These are phyloP conservation scores for Candida sp. DNA, from an alignment of 1,139 yeast genomes.

Conservation along the genomic window DNA sequence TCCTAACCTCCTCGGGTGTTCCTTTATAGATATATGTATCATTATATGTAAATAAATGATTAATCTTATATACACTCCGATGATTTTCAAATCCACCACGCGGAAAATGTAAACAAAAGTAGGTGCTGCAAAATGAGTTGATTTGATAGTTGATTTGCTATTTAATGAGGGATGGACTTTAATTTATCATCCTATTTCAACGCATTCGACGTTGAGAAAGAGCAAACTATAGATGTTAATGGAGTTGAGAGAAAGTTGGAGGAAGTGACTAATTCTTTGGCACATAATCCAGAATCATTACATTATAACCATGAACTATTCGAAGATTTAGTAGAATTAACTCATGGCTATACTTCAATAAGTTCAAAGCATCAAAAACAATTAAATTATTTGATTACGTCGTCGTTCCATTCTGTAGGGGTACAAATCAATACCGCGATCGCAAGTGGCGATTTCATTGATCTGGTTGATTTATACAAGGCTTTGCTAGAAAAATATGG, in stretches of 20 bases:
- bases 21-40: too few relatives aligned
- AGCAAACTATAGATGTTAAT: constrained; percentile 34
- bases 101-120: background rate
- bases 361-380: constrained; percentile 50
- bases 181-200: constrained; percentile 60
- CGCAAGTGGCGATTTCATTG: constrained; percentile 53
- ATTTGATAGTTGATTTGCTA: background rate
- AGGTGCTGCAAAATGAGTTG: background rate
- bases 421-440: constrained; percentile 22
- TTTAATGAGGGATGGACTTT: constrained; percentile 43
- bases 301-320: constrained; percentile 50
- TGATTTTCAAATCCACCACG: background rate
- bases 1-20: too few relatives aligned
- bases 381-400: constrained; percentile 50
- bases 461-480: constrained; percentile 46
- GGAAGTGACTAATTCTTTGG: constrained; percentile 55
- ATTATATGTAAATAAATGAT: too few relatives aligned
- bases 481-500: constrained; percentile 61
- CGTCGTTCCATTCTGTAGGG: constrained; percentile 44
- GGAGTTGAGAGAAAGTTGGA: constrained; percentile 50
- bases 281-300: constrained; percentile 65
- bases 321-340: constrained; percentile 57
- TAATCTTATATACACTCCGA: background rate
- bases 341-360: constrained; percentile 42
- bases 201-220: constrained; percentile 60